phyloP scores from a whole-genome alignment of 257 asterid genomes.

The Solanum corneliomulleri region DNA sequence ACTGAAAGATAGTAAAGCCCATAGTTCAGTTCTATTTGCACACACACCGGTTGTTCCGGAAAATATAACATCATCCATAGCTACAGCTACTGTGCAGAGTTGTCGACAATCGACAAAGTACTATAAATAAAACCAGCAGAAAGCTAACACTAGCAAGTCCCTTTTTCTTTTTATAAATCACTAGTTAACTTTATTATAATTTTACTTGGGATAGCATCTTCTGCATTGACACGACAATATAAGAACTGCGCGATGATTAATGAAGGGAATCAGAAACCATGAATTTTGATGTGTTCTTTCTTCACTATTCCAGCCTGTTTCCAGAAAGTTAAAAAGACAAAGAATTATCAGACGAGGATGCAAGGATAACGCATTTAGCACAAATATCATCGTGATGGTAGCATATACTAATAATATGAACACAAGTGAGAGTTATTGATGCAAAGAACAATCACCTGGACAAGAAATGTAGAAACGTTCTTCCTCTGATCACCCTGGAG shows the following conservation, averaged over 20 bases:
- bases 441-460: constrained; percentile 3
- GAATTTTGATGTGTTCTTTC: not conserved
- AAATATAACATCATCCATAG: not conserved
- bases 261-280: not conserved
- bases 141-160: not conserved
- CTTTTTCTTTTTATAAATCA: not conserved
- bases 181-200: not conserved
- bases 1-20: not conserved
- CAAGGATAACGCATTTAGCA: not conserved
- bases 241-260: not conserved
- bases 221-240: not conserved
- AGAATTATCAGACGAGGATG: not conserved
- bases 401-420: not conserved
- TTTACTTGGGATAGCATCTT: not conserved
- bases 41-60: not conserved
- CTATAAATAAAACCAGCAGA: not conserved
- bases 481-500: constrained; percentile 20
- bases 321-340: not conserved
- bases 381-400: not conserved
- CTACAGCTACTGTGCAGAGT: not conserved
- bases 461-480: constrained; percentile 15
- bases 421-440: not conserved
- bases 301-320: not conserved
- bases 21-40: not conserved
- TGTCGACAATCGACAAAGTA: not conserved